Percentiles rank a stretch among this genome's conserved stretches.
These are phyloP conservation scores for Boletales sp. DNA, from an alignment of 768 basidiomycete genomes.

Conservation along the genomic window DNA sequence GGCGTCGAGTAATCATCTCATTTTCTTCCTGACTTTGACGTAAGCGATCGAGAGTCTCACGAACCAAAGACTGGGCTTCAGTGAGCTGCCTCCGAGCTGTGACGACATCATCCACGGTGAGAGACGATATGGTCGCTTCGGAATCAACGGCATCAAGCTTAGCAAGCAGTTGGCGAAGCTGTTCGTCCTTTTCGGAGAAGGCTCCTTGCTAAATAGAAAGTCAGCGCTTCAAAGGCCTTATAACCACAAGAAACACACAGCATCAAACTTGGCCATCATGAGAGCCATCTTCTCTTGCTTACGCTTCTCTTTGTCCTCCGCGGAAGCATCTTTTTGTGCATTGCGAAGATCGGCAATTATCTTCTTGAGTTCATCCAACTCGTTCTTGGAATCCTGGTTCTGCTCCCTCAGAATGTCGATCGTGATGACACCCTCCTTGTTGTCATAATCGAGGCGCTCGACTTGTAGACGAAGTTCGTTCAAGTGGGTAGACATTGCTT, in stretches of 20 bases:
- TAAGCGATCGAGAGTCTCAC: constrained; percentile 87
- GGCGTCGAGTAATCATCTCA: constrained; percentile 74
- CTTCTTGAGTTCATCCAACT: constrained; percentile 87
- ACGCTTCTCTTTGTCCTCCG: constrained; percentile 97
- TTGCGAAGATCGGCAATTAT: constrained; percentile 74
- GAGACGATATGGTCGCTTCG: constrained; percentile 45
- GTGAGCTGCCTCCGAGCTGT: constrained; percentile 83
- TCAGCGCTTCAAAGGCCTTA: constrained; percentile 1
- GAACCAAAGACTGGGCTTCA: constrained; percentile 80
- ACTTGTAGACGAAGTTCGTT: constrained; percentile 90
- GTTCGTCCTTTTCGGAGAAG: constrained; percentile 94
- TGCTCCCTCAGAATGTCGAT: constrained; percentile 95
- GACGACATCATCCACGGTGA: constrained; percentile 75
- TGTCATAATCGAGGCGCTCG: constrained; percentile 91
- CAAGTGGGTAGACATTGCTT: constrained; percentile 87
- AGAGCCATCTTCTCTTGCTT: constrained; percentile 99
- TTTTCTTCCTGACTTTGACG: constrained; percentile 91
- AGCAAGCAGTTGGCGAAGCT: constrained; percentile 76
- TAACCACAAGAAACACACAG: constrained; percentile 48
- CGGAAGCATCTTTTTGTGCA: constrained; percentile 78
- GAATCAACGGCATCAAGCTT: constrained; percentile 84
- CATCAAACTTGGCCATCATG: constrained; percentile 99
- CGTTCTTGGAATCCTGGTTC: constrained; percentile 78
- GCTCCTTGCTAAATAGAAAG: constrained; percentile 65
- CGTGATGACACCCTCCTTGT: constrained; percentile 90